Evolutionary conservation across 495 filamentous ascomycete species (phyloP).

Genomic region (Penicillium dipodomyicola): DNA sequence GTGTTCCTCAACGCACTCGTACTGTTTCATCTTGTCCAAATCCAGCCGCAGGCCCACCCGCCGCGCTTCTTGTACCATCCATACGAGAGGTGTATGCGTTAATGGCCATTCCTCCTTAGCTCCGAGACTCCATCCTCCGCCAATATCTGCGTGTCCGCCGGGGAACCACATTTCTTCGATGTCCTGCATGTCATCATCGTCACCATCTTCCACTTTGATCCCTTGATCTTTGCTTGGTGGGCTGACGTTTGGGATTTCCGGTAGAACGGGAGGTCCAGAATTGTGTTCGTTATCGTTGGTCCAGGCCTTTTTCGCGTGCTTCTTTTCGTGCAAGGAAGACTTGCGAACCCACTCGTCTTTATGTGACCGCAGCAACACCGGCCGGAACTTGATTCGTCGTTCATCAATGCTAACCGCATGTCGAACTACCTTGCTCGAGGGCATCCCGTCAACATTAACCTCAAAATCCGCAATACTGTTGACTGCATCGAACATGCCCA

Average conservation of each 20-base stretch:
- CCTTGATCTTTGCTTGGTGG: background rate
- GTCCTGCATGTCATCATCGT: slow-evolving; percentile 19
- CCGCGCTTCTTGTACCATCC: slow-evolving; percentile 72
- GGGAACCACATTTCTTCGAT: slow-evolving; percentile 42
- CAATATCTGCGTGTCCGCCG: slow-evolving; percentile 44
- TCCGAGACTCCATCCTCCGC: slow-evolving; percentile 32
- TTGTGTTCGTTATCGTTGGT: background rate
- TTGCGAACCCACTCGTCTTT: background rate
- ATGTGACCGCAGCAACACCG: slow-evolving; percentile 18
- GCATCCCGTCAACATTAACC: slow-evolving; percentile 46
- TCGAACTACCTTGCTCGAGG: slow-evolving; percentile 34
- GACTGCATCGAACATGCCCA: slow-evolving; percentile 45
- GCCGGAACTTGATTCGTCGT: slow-evolving; percentile 44
- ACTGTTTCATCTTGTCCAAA: slow-evolving; percentile 51
- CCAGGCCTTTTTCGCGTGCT: background rate
- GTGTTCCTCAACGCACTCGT: slow-evolving; percentile 49
- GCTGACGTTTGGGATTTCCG: slow-evolving; percentile 1
- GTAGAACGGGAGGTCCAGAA: slow-evolving; percentile 3
- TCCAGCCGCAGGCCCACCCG: slow-evolving; percentile 65
- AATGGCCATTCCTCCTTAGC: slow-evolving; percentile 50
- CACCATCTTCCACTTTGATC: background rate
- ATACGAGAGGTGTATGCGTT: slow-evolving; percentile 65
- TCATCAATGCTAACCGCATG: slow-evolving; percentile 49
- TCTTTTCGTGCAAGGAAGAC: background rate
- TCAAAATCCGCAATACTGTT: slow-evolving; percentile 75